Conservation (phyloP, 1,284 basidiomycete species). For the Melampsora abietis-canadensis region DNA sequence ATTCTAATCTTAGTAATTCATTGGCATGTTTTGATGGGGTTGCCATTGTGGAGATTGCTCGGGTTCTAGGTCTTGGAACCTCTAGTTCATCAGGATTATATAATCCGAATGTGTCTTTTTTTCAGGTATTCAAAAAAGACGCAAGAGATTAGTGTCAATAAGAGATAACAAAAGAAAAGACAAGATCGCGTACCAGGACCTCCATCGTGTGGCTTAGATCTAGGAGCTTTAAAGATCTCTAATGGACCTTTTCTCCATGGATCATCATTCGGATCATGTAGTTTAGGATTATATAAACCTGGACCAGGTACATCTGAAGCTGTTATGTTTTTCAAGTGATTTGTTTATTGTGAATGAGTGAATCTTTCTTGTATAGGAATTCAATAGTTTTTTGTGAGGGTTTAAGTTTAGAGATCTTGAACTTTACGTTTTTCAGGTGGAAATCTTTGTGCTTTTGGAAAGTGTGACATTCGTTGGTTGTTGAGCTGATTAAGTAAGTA, state of each 20-base stretch:
- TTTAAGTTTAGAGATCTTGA: neutral
- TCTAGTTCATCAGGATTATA: constrained; percentile 27
- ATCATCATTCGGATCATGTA: constrained; percentile 33
- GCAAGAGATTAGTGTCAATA: neutral
- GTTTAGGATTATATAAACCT: constrained; percentile 22
- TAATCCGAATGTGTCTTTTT: constrained; percentile 20
- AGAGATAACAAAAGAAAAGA: neutral
- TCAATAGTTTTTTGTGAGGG: neutral
- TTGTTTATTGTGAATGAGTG: neutral
- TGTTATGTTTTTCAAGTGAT: neutral
- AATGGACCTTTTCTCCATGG: constrained; percentile 41
- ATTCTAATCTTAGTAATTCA: constrained; percentile 29
- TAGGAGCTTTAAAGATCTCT: constrained; percentile 41
- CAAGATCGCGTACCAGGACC: constrained; percentile 25
- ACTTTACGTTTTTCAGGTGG: constrained; percentile 32
- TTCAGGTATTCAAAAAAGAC: neutral
- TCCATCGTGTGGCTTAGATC: constrained; percentile 18
- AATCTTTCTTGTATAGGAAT: neutral
- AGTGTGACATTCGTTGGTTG: constrained; percentile 19
- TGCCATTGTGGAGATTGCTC: constrained; percentile 28
- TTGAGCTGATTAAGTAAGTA: too few relatives aligned
- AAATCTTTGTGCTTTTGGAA: constrained; percentile 25
- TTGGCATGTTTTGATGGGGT: constrained; percentile 31
- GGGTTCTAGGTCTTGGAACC: constrained; percentile 3
- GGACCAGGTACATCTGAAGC: constrained; percentile 34